A percentile compares a stretch with the other conserved stretches of the same genome.
Evolutionary conservation across 352 stramenopile genomes (phyloP).

Genomic region (Globisporangium sylvaticum): DNA sequence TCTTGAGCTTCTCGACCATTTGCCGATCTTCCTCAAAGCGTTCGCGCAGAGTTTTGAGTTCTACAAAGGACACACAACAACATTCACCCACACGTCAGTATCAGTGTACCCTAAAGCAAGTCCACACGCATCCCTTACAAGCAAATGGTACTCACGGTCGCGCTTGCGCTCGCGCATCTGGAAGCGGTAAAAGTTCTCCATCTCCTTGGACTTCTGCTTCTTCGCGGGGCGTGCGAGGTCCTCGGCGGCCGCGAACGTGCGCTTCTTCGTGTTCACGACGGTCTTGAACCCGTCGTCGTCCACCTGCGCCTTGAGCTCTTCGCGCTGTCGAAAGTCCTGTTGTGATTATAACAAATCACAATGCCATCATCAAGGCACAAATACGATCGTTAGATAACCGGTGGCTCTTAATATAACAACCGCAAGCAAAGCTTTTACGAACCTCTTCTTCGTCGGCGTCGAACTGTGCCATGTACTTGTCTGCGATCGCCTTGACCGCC

Average conservation of each 20-base stretch:
- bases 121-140: not conserved
- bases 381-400: too few species aligned
- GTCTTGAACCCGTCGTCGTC: conserved; percentile 83
- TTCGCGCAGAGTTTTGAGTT: conserved; percentile 77
- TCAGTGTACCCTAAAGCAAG: not conserved
- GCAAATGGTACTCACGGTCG: conserved; percentile 48
- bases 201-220: conserved; percentile 83
- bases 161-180: conserved; percentile 85
- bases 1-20: conserved; percentile 81
- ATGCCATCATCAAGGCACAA: not conserved
- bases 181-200: conserved; percentile 84
- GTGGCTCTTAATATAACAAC: too few species aligned
- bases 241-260: conserved; percentile 38
- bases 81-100: not conserved
- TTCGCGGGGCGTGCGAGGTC: conserved; percentile 54
- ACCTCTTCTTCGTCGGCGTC: conserved; percentile 66
- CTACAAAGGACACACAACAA: conserved; percentile 27
- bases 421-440: not conserved
- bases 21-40: conserved; percentile 80
- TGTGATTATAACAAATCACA: not conserved
- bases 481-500: conserved; percentile 58
- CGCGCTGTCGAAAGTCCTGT: conserved; percentile 45
- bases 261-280: conserved; percentile 81
- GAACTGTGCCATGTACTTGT: conserved; percentile 77
- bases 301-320: conserved; percentile 76